These are phyloP conservation scores for Colletotrichum navitas DNA, from an alignment of 2,329 filamentous ascomycete species.

Conservation along the genomic window DNA sequence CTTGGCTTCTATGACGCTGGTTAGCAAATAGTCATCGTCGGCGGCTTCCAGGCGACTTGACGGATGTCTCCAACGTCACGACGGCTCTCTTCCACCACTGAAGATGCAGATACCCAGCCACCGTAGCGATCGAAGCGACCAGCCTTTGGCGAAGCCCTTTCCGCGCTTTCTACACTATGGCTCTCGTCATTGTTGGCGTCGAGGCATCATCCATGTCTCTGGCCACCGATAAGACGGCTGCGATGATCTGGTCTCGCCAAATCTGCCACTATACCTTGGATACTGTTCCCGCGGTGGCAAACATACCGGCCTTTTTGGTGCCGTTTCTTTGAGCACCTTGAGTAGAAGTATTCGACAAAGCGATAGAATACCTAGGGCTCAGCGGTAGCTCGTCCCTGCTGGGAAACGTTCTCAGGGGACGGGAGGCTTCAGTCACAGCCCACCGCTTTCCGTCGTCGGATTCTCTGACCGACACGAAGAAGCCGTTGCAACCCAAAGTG, in stretches of 20 bases:
- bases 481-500: neutral
- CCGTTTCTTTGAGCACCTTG: constrained; percentile 5
- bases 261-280: constrained; percentile 55
- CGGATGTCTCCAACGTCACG: constrained; percentile 64
- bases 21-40: constrained; percentile 63
- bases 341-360: neutral
- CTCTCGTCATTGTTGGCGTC: constrained; percentile 52
- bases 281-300: constrained; percentile 53
- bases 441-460: neutral
- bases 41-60: constrained; percentile 68
- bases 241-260: constrained; percentile 50
- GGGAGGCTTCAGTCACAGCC: neutral
- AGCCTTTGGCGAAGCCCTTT: constrained; percentile 50
- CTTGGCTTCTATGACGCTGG: constrained; percentile 46
- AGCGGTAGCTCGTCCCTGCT: neutral
- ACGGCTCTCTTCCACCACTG: constrained; percentile 60
- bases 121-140: constrained; percentile 31
- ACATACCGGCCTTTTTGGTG: constrained; percentile 48
- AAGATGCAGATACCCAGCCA: constrained; percentile 40
- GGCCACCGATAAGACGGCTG: constrained; percentile 56
- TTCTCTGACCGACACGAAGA: neutral
- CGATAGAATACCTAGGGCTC: neutral
- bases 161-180: constrained; percentile 45
- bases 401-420: neutral
- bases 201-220: constrained; percentile 56